These are phyloP conservation scores for Cladosporium halotolerans DNA, from an alignment of 2,329 filamentous ascomycete species.

Conservation along the genomic window DNA sequence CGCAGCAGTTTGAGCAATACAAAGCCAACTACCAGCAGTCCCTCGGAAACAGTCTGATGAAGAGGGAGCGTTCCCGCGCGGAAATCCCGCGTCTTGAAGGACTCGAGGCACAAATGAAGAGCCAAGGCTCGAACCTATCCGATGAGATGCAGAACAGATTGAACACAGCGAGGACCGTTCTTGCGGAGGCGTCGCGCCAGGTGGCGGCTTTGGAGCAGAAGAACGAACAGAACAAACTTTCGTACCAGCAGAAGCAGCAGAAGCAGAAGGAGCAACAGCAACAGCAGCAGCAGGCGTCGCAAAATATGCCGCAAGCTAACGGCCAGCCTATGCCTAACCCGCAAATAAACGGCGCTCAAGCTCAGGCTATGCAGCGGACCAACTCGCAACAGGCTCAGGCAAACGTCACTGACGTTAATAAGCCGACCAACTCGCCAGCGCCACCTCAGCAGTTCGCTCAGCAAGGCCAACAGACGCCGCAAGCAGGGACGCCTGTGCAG, in stretches of 20 bases:
- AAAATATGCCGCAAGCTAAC: constrained; percentile 9
- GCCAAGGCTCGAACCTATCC: neutral
- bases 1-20: constrained; percentile 13
- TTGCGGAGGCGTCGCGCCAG: neutral
- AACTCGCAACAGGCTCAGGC: constrained; percentile 6
- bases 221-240: constrained; percentile 9
- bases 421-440: constrained; percentile 11
- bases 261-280: constrained; percentile 15
- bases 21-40: constrained; percentile 11
- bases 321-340: constrained; percentile 1
- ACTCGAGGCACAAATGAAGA: constrained; percentile 5
- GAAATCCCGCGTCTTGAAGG: constrained; percentile 2
- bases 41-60: constrained; percentile 6
- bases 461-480: constrained; percentile 1
- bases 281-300: constrained; percentile 12
- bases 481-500: constrained; percentile 8
- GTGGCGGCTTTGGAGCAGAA: constrained; percentile 9
- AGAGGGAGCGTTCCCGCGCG: constrained; percentile 6
- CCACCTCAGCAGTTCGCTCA: constrained; percentile 8
- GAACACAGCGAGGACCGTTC: neutral
- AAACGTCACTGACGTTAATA: constrained; percentile 14
- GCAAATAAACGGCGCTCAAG: constrained; percentile 10
- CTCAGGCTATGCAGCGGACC: constrained; percentile 12
- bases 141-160: constrained; percentile 1
- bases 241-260: constrained; percentile 7